Conservation (phyloP, 306 rosid genomes). For the Luffa aegyptiaca region DNA sequence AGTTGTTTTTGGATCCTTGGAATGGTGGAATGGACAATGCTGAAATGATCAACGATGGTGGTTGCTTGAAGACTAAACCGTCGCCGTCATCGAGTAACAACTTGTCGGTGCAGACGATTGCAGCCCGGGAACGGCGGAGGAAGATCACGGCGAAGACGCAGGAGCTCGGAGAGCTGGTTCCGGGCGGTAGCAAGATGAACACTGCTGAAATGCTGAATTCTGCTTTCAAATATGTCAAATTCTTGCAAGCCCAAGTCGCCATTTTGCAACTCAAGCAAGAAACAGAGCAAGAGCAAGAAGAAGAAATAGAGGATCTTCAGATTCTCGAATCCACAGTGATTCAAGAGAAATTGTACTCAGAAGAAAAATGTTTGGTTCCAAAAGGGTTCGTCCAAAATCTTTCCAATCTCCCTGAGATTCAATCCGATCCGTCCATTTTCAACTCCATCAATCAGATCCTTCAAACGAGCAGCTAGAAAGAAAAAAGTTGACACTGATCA, state of each 20-base stretch:
- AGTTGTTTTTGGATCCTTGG: neutral
- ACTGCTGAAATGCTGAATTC: conserved; percentile 82
- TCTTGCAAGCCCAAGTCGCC: conserved; percentile 57
- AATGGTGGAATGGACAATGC: neutral
- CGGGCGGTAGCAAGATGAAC: conserved; percentile 75
- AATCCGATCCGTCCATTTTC: conserved; percentile 27
- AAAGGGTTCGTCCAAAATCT: conserved; percentile 28
- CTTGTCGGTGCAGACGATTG: conserved; percentile 50
- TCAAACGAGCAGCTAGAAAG: neutral
- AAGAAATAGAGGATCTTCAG: conserved; percentile 16
- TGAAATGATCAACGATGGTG: neutral
- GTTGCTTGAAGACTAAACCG: neutral
- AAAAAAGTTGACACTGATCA: neutral
- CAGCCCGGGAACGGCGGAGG: conserved; percentile 77
- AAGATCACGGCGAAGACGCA: conserved; percentile 64
- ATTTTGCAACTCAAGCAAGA: conserved; percentile 40
- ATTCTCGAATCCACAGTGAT: conserved; percentile 36
- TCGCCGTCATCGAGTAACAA: too few relatives aligned
- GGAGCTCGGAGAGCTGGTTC: conserved; percentile 67
- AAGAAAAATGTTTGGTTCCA: conserved; percentile 59
- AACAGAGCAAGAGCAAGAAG: neutral
- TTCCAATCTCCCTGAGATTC: conserved; percentile 17
- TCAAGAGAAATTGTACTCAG: conserved; percentile 59
- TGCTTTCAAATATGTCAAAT: conserved; percentile 64
- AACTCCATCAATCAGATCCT: conserved; percentile 22